These are phyloP conservation scores for Scedosporium apiospermum DNA, from an alignment of 2,329 filamentous ascomycete genomes.

Conservation along the genomic window DNA sequence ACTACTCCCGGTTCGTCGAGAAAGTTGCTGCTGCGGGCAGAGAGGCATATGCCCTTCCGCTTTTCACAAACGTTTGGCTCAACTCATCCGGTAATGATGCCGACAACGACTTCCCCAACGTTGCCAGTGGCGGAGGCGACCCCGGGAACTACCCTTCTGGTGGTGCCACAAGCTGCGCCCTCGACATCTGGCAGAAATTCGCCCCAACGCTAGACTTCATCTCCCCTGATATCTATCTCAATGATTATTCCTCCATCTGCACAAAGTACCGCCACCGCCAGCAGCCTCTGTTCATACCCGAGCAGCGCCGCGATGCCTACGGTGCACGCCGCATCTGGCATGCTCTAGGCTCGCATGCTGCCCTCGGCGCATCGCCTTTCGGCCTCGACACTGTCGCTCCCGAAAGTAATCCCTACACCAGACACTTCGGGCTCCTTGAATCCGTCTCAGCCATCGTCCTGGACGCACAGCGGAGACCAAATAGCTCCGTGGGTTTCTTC, in stretches of 20 bases:
- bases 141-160: conserved; percentile 28
- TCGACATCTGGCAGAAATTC: conserved; percentile 30
- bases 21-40: conserved; percentile 25
- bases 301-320: conserved; percentile 38
- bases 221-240: conserved; percentile 37
- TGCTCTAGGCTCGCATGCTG: conserved; percentile 28
- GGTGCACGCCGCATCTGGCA: conserved; percentile 32
- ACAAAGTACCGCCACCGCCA: conserved; percentile 29
- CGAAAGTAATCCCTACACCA: conserved; percentile 16
- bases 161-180: conserved; percentile 20
- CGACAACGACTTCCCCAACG: conserved; percentile 19
- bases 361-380: conserved; percentile 28
- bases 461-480: conserved; percentile 16
- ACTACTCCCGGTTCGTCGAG: conserved; percentile 21
- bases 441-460: conserved; percentile 19
- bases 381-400: conserved; percentile 26
- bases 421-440: conserved; percentile 21
- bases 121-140: conserved; percentile 23
- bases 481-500: conserved; percentile 26
- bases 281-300: conserved; percentile 40
- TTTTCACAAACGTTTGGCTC: conserved; percentile 27
- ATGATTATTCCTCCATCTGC: conserved; percentile 35
- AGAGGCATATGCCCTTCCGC: conserved; percentile 20
- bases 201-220: conserved; percentile 34
- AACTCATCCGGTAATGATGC: conserved; percentile 23